Percentiles rank a stretch among this genome's conserved stretches.
Evolutionary conservation across 371 early-diverging fungal species (phyloP).

Genomic region (Nematocida homosporus): DNA sequence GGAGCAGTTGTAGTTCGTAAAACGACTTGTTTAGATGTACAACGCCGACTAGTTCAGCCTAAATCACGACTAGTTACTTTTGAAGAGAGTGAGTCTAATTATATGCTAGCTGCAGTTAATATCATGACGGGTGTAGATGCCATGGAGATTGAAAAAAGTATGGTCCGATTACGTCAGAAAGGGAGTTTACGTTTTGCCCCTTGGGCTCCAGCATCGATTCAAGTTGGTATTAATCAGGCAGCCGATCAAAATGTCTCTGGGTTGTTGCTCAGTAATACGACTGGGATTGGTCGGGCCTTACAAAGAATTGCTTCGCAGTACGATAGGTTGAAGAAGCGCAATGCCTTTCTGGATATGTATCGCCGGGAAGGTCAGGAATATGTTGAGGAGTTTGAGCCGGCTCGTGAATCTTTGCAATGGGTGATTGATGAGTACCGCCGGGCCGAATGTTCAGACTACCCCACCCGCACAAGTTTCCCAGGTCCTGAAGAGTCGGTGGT

Average conservation of each 20-base stretch:
- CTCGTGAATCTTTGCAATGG: conserved; percentile 57
- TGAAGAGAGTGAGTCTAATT: conserved; percentile 55
- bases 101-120: conserved; percentile 74
- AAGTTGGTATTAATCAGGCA: conserved; percentile 71
- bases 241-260: conserved; percentile 78
- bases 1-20: conserved; percentile 55
- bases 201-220: conserved; percentile 97
- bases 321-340: conserved; percentile 85
- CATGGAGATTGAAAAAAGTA: conserved; percentile 77
- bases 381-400: conserved; percentile 60
- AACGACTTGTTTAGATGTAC: conserved; percentile 60
- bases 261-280: conserved; percentile 91
- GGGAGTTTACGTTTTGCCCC: conserved; percentile 89
- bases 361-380: conserved; percentile 69
- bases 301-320: conserved; percentile 87
- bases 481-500: too few species aligned
- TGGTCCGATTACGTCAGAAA: conserved; percentile 84
- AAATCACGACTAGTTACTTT: conserved; percentile 63
- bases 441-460: conserved; percentile 42
- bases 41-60: conserved; percentile 65
- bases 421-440: conserved; percentile 62
- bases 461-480: too few species aligned
- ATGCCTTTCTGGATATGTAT: conserved; percentile 96
- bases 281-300: conserved; percentile 79
- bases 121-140: conserved; percentile 69